Base-by-base conservation (phyloP, 257 asterid genomes). In the Anisodus tanguticus region DNA sequence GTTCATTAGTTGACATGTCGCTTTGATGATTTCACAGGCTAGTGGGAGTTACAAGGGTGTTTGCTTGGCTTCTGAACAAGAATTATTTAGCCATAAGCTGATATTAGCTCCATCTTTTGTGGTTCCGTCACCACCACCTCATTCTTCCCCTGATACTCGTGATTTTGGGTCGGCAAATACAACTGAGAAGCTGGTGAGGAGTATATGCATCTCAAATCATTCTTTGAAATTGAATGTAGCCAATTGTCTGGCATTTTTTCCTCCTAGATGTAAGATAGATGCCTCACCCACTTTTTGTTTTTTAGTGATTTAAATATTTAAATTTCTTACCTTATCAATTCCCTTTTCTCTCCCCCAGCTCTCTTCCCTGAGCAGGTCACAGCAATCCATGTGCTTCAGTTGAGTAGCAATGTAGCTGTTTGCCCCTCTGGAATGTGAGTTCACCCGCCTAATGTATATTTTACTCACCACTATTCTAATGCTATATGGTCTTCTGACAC, bases 371-470 rank as follows among this genome's bases (percentile, higher is more conserved):
- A 94, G 85, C 98, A 96, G 91, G 80, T 47, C 81, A 79, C 92
- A 9, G 83, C 95, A 62, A 88, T 96, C 74, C 97, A 93, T 45
- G 95, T 85, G 80, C 91, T 93, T 82, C 98, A 94, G 89, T 84
- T 96, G 92, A 92, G 98, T 85, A 87, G 97, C 87, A 92, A 90
- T 68, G 90, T 91, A 69, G 95, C 92, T 59, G 93, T 87, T 88
- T 91, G 95, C 84, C 97, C 98, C 79, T 74, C 97, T 89, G 95
- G 93, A 87, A 90, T 90, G 99, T 93, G 89, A 90, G 99, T 88
- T 84, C 60, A 81, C 72, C 59, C 0, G 16, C 15, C 71, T 59
- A 13, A 43, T 62, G n/a, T 62, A 43, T 49, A 60, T 22, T 81
- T 43, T 22, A 43, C 59, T 51, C 47, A 4, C 71, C 31, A 12